phyloP scores from a whole-genome alignment of 2,329 filamentous ascomycete genomes.

The Clarireedia sp. region DNA sequence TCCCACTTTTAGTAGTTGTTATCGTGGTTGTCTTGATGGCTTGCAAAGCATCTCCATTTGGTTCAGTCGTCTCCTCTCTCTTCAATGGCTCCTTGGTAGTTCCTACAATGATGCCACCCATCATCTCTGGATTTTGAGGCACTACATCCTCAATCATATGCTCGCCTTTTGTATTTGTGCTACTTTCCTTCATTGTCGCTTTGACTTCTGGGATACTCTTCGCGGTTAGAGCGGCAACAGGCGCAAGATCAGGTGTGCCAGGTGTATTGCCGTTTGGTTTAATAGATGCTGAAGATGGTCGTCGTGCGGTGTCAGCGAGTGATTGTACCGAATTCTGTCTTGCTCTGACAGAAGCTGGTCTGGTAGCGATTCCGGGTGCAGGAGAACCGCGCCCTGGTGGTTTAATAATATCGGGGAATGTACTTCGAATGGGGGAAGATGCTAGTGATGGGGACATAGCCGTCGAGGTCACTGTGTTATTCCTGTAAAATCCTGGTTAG shows the following conservation, averaged over 20 bases:
- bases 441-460: conserved; percentile 61
- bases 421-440: conserved; percentile 67
- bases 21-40: conserved; percentile 30
- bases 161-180: conserved; percentile 28
- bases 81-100: conserved; percentile 39
- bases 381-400: conserved; percentile 49
- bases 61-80: conserved; percentile 42
- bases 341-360: conserved; percentile 61
- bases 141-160: conserved; percentile 27
- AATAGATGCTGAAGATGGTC: conserved; percentile 53
- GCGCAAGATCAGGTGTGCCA: conserved; percentile 28
- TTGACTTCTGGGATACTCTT: conserved; percentile 41
- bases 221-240: conserved; percentile 26
- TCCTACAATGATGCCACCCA: conserved; percentile 25
- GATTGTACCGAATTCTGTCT: conserved; percentile 67
- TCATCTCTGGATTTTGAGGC: conserved; percentile 29
- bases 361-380: conserved; percentile 45
- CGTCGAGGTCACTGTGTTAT: conserved; percentile 39
- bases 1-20: conserved; percentile 52
- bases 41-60: conserved; percentile 34
- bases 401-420: conserved; percentile 53
- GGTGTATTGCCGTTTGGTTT: conserved; percentile 47
- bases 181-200: conserved; percentile 42
- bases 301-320: conserved; percentile 45
- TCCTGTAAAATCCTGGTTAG: conserved; percentile 26